Evolutionary conservation across 495 filamentous ascomycete genomes (phyloP).

Genomic region (Neurospora sp.): DNA sequence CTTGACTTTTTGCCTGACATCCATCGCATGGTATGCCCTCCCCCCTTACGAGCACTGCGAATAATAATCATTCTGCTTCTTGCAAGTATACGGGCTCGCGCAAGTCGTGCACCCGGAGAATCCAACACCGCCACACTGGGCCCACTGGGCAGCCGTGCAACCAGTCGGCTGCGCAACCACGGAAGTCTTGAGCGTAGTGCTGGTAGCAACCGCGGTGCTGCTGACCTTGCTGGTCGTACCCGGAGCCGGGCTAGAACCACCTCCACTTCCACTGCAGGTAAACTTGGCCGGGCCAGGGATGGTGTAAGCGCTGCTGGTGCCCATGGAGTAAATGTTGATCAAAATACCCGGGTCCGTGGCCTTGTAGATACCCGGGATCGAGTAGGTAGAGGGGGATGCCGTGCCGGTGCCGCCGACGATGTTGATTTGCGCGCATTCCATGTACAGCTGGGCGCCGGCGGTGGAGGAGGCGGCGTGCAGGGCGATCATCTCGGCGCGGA

Average conservation of each 20-base stretch:
- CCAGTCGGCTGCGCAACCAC: constrained; percentile 4
- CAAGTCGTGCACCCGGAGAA: constrained; percentile 42
- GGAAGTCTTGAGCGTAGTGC: constrained; percentile 9
- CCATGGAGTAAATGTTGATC: constrained; percentile 30
- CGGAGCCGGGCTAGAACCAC: constrained; percentile 11
- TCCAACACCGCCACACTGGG: constrained; percentile 41
- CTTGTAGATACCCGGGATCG: constrained; percentile 38
- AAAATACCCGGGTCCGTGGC: constrained; percentile 27
- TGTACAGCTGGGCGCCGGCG: constrained; percentile 41
- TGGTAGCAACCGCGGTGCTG: constrained; percentile 12
- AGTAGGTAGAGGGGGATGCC: constrained; percentile 25
- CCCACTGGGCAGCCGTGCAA: constrained; percentile 27
- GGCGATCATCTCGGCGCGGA: constrained; percentile 35
- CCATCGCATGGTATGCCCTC: background rate
- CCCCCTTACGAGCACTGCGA: constrained; percentile 26
- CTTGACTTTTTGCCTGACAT: background rate
- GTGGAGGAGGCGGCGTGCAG: constrained; percentile 32
- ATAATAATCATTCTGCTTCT: constrained; percentile 35
- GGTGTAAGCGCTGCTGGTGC: constrained; percentile 17
- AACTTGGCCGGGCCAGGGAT: constrained; percentile 26
- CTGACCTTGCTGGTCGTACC: constrained; percentile 14
- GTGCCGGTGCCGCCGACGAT: constrained; percentile 31
- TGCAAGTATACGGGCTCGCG: constrained; percentile 28
- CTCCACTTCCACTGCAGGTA: constrained; percentile 18
- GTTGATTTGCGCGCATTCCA: constrained; percentile 43